These are phyloP conservation scores for Pleurotus sapidus DNA, from an alignment of 768 basidiomycete genomes.

Conservation along the genomic window DNA sequence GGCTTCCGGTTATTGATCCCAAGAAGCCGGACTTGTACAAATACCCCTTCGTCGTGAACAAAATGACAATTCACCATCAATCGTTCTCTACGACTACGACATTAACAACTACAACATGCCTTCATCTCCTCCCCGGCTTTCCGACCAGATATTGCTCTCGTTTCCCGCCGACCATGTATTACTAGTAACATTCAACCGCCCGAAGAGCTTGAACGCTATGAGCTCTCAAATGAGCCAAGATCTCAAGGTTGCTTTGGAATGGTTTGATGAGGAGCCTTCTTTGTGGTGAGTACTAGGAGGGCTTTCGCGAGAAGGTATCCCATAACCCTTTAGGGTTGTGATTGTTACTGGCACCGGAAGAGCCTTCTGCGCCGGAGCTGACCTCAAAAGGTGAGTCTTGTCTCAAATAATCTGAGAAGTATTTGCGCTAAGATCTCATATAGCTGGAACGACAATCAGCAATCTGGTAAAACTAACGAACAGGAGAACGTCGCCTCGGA, in stretches of 20 bases:
- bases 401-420: background rate
- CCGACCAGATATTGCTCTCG: slow-evolving; percentile 31
- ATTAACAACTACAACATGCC: slow-evolving; percentile 2
- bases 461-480: slow-evolving; percentile 39
- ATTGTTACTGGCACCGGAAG: slow-evolving; percentile 74
- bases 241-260: slow-evolving; percentile 51
- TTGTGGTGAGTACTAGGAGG: slow-evolving; percentile 56
- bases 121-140: slow-evolving; percentile 28
- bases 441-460: slow-evolving; percentile 62
- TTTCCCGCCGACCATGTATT: slow-evolving; percentile 48
- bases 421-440: background rate
- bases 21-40: background rate
- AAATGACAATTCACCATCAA: background rate
- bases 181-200: slow-evolving; percentile 63
- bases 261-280: slow-evolving; percentile 71
- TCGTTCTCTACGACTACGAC: background rate
- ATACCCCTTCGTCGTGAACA: background rate
- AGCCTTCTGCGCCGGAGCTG: slow-evolving; percentile 78
- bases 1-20: background rate
- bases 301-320: slow-evolving; percentile 4
- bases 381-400: slow-evolving; percentile 62
- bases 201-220: slow-evolving; percentile 72
- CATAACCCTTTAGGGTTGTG: slow-evolving; percentile 51
- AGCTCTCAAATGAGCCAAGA: slow-evolving; percentile 54
- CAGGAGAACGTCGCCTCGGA: slow-evolving; percentile 36